A percentile compares a stretch with the other conserved stretches of the same genome.
Evolutionary conservation across 75 land plant species (phyloP).

Genomic region (Larix kaempferi): DNA sequence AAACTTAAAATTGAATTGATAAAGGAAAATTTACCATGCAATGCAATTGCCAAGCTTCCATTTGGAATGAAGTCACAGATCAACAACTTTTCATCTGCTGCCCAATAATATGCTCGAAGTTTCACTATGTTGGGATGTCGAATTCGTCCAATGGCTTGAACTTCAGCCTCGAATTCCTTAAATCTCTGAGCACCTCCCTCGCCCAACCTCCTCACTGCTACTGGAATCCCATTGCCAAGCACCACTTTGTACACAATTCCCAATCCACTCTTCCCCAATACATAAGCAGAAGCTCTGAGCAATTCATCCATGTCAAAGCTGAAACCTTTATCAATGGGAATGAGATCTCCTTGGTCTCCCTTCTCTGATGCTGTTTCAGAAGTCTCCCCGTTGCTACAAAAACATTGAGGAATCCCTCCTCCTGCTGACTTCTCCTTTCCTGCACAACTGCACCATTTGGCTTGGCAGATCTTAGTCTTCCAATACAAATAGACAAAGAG

Average conservation of each 20-base stretch:
- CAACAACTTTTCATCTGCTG: constrained; percentile 86
- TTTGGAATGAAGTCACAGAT: constrained; percentile 76
- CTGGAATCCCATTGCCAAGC: constrained; percentile 68
- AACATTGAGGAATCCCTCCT: constrained; percentile 15
- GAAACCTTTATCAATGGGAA: constrained; percentile 70
- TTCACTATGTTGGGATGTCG: constrained; percentile 75
- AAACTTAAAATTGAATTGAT: not conserved
- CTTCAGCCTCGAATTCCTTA: constrained; percentile 73
- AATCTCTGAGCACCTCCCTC: constrained; percentile 65
- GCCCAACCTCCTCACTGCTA: constrained; percentile 75
- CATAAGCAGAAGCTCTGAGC: constrained; percentile 89
- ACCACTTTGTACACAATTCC: constrained; percentile 95
- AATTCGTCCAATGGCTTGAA: constrained; percentile 60
- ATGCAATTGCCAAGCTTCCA: constrained; percentile 73
- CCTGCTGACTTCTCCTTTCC: constrained; percentile 36
- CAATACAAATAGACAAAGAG: constrained; percentile 62
- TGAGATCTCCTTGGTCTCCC: constrained; percentile 49
- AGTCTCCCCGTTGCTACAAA: constrained; percentile 24
- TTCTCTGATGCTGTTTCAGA: constrained; percentile 27
- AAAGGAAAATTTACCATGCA: constrained; percentile 54
- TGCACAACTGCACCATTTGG: constrained; percentile 12
- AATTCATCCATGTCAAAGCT: constrained; percentile 76
- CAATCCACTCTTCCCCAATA: constrained; percentile 79
- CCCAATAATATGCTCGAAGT: constrained; percentile 83
- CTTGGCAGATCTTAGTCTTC: constrained; percentile 39